Evolutionary conservation across 768 basidiomycete genomes (phyloP).

Genomic region (Lactarius tabidus): DNA sequence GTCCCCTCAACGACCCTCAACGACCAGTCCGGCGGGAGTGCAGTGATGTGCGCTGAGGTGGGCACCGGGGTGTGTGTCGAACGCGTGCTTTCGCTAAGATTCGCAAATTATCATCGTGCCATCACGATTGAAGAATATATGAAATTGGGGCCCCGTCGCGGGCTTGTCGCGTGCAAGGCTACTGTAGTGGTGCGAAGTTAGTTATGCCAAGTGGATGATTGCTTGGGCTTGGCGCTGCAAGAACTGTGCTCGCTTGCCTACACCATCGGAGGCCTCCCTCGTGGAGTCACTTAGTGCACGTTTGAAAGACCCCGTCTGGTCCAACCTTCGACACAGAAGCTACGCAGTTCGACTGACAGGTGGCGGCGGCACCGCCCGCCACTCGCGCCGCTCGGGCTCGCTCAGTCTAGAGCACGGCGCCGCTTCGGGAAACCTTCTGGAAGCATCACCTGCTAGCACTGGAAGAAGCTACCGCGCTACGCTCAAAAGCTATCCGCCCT

Average conservation of each 20-base stretch:
- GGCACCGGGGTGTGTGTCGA: background rate
- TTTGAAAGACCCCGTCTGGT: slow-evolving; percentile 18
- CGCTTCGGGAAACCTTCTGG: slow-evolving; percentile 19
- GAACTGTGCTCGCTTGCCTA: background rate
- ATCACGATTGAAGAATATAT: background rate
- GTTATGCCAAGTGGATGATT: background rate
- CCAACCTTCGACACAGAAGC: background rate
- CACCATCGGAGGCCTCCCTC: slow-evolving; percentile 18
- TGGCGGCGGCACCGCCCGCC: slow-evolving; percentile 18
- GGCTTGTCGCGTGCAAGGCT: background rate
- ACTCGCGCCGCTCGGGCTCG: slow-evolving; percentile 20
- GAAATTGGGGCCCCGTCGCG: background rate
- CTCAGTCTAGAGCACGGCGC: slow-evolving; percentile 17
- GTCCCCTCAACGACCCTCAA: too few relatives aligned
- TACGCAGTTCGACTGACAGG: too few relatives aligned
- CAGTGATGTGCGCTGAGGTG: background rate
- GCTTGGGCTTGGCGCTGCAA: background rate
- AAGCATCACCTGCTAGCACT: slow-evolving; percentile 4
- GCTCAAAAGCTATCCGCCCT: slow-evolving; percentile 27
- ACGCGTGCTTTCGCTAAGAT: background rate
- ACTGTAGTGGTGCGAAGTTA: background rate
- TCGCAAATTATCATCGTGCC: background rate
- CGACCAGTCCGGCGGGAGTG: too few relatives aligned
- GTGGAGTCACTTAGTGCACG: slow-evolving; percentile 20
- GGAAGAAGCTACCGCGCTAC: slow-evolving; percentile 23